A percentile compares a stretch with the other conserved stretches of the same genome.
Conservation (phyloP, 2,329 filamentous ascomycete species). For the Fusarium sp. region DNA sequence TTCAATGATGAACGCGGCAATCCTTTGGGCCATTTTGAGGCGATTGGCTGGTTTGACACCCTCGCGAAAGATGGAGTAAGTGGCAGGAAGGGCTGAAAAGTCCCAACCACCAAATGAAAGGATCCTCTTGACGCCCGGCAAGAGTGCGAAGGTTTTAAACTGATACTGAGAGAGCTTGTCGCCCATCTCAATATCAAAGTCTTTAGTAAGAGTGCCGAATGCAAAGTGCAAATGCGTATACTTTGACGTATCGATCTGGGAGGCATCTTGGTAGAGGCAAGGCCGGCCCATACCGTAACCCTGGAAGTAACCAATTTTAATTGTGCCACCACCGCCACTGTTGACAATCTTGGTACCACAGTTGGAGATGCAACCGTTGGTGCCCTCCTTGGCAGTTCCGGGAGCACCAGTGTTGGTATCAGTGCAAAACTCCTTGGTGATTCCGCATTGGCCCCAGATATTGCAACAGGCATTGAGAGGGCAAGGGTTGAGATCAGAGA, state of each 20-base stretch:
- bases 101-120: constrained; percentile 49
- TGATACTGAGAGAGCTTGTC: constrained; percentile 31
- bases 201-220: constrained; percentile 40
- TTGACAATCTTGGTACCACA: constrained; percentile 52
- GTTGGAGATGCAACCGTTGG: constrained; percentile 52
- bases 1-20: constrained; percentile 54
- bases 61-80: background rate
- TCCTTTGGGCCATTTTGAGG: constrained; percentile 49
- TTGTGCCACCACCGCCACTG: background rate
- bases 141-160: constrained; percentile 48
- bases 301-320: constrained; percentile 14
- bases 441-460: background rate
- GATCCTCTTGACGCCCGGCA: constrained; percentile 37
- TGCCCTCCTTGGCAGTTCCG: constrained; percentile 3
- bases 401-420: constrained; percentile 7
- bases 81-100: constrained; percentile 26
- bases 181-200: constrained; percentile 20
- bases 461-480: constrained; percentile 7
- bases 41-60: constrained; percentile 49
- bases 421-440: constrained; percentile 7
- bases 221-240: constrained; percentile 46
- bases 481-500: background rate
- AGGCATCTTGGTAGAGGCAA: constrained; percentile 43
- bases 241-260: constrained; percentile 34
- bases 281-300: background rate